These are phyloP conservation scores for Hyaloscypha hepaticicola DNA, from an alignment of 495 filamentous ascomycete species.

Conservation along the genomic window DNA sequence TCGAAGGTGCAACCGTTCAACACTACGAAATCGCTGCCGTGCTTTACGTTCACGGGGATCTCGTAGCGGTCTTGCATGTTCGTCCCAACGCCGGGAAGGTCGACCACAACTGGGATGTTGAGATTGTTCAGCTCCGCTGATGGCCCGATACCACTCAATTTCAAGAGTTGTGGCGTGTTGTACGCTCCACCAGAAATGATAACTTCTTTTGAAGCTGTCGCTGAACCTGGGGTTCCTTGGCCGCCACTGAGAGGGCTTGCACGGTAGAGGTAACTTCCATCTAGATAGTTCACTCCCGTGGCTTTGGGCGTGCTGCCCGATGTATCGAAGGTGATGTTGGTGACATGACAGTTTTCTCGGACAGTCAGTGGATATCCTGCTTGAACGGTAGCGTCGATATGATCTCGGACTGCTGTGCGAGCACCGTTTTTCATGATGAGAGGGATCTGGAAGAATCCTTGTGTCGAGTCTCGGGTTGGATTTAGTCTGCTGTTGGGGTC, in stretches of 20 bases:
- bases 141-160: conserved; percentile 62
- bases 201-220: conserved; percentile 55
- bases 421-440: not conserved
- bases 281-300: conserved; percentile 61
- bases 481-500: conserved; percentile 1
- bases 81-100: conserved; percentile 59
- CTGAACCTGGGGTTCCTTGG: conserved; percentile 37
- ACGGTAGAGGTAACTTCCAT: conserved; percentile 57
- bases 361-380: conserved; percentile 59
- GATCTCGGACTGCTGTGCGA: conserved; percentile 42
- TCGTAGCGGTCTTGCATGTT: conserved; percentile 69
- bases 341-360: conserved; percentile 57
- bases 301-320: conserved; percentile 46
- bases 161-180: conserved; percentile 63
- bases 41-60: conserved; percentile 43
- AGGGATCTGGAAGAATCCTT: not conserved
- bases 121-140: conserved; percentile 44
- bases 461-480: not conserved
- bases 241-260: conserved; percentile 47
- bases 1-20: conserved; percentile 47
- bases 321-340: conserved; percentile 55
- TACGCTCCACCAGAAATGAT: conserved; percentile 61
- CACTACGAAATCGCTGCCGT: conserved; percentile 41
- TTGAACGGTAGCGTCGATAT: conserved; percentile 50
- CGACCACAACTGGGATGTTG: conserved; percentile 50